phyloP scores from a whole-genome alignment of 176 grass and related monocot genomes.

The bread wheat (Triticum aestivum) region DNA sequence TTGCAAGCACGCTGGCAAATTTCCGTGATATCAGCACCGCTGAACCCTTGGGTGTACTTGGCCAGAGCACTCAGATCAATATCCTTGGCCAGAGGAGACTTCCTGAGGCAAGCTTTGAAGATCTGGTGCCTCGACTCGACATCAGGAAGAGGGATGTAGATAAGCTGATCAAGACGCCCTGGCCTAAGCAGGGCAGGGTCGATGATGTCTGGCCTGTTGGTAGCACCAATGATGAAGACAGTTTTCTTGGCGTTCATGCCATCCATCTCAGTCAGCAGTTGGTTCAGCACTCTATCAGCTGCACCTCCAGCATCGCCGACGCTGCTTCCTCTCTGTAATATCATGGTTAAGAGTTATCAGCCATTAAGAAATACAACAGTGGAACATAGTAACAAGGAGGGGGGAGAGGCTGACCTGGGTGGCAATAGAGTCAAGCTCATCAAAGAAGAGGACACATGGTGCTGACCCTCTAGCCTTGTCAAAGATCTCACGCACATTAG shows the following conservation, averaged over 20 bases:
- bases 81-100: constrained; percentile 79
- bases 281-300: constrained; percentile 81
- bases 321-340: constrained; percentile 68
- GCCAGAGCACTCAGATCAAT: constrained; percentile 68
- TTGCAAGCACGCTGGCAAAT: constrained; percentile 92
- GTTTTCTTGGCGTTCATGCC: constrained; percentile 88
- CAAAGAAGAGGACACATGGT: constrained; percentile 84
- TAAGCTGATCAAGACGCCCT: constrained; percentile 81
- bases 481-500: constrained; percentile 87
- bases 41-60: constrained; percentile 88
- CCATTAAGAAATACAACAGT: not conserved
- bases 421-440: constrained; percentile 89
- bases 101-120: constrained; percentile 84
- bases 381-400: not conserved
- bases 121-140: constrained; percentile 67
- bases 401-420: constrained; percentile 57
- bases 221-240: constrained; percentile 86
- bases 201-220: constrained; percentile 88
- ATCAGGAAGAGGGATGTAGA: constrained; percentile 88
- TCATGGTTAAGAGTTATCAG: not conserved
- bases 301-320: constrained; percentile 79
- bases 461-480: constrained; percentile 80
- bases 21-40: constrained; percentile 89
- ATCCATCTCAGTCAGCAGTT: constrained; percentile 90
- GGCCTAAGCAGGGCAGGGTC: constrained; percentile 84